phyloP scores from a whole-genome alignment of 2,329 filamentous ascomycete genomes.

The Rhynchosporium agropyri region DNA sequence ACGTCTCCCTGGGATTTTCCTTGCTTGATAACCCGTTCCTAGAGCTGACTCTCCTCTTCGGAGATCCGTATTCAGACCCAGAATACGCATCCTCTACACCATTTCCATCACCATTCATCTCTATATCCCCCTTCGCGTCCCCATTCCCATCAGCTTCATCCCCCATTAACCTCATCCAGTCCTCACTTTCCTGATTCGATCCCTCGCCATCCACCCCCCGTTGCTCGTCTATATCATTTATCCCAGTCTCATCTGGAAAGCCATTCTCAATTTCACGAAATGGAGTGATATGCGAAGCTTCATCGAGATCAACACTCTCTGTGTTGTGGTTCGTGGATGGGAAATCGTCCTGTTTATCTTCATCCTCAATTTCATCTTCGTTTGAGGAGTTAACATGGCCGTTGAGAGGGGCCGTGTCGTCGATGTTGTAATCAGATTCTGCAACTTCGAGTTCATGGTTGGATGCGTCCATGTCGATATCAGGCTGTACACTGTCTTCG shows the following conservation, averaged over 20 bases:
- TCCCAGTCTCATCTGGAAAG: background rate
- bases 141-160: background rate
- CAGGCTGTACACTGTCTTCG: too few relatives aligned
- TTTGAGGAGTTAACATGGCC: background rate
- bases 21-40: too few relatives aligned
- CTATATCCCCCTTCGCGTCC: background rate
- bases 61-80: too few relatives aligned
- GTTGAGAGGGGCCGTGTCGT: background rate
- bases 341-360: constrained; percentile 13
- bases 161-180: background rate
- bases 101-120: background rate
- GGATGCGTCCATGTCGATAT: background rate
- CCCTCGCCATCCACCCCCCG: background rate
- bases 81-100: background rate
- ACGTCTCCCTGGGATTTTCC: too few relatives aligned
- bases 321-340: constrained; percentile 15
- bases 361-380: constrained; percentile 11
- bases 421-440: constrained; percentile 8
- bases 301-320: constrained; percentile 18
- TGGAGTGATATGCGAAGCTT: background rate
- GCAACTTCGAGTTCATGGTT: constrained; percentile 2
- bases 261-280: background rate
- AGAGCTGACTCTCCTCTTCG: too few relatives aligned
- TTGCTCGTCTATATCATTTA: background rate
- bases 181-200: constrained; percentile 2